Base-by-base conservation (phyloP, 306 rosid species). In the Castanea crenata region DNA sequence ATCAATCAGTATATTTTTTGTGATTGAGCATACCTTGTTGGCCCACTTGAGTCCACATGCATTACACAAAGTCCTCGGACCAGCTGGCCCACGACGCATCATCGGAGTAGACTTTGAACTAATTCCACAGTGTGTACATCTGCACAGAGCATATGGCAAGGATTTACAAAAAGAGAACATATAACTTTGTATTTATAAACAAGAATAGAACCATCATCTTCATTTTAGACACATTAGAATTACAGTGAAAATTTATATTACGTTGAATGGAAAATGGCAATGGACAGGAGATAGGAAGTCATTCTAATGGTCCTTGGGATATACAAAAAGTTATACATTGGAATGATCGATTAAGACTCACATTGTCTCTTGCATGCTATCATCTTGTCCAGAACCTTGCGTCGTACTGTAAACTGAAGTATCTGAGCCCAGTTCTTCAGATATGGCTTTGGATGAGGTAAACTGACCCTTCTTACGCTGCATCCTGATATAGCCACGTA, bases 11-110 rank as follows among this genome's bases (percentile, higher is more conserved):
- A 73, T 31, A 55, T 44, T 46, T 35, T 74, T 57, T 51, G 62
- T 74, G 32, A 78, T 68, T 41, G 38, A 12, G 69, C 85, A 62
- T 61, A 88, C 91, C 91, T 81, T 88, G 75, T 88, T 88, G 19
- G 91, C 91, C 91, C 91, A 88, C 75, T 85, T 85, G 44, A 88
- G 87, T 75, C 91, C 91, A 29, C 91, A 88, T 32, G 91, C 91
- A 61, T 88, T 88, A 73, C 91, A 87, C 51, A 87, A 63, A 32
- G 89, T 85, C 83, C 87, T 85, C 4, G 91, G 89, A 61, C 91
- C 91, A 65, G 77, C 76, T 65, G 91, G 91, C 68, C 91, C 91
- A 38, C 91, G 85, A 1, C 91, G 89, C 91, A 88, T 88, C 91
- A 88, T 88, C 2, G 91, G 91, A 44, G 91, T 88, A 52, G 84